phyloP scores from a whole-genome alignment of 2,329 filamentous ascomycete species.

The Dothideomycetidae sp. region DNA sequence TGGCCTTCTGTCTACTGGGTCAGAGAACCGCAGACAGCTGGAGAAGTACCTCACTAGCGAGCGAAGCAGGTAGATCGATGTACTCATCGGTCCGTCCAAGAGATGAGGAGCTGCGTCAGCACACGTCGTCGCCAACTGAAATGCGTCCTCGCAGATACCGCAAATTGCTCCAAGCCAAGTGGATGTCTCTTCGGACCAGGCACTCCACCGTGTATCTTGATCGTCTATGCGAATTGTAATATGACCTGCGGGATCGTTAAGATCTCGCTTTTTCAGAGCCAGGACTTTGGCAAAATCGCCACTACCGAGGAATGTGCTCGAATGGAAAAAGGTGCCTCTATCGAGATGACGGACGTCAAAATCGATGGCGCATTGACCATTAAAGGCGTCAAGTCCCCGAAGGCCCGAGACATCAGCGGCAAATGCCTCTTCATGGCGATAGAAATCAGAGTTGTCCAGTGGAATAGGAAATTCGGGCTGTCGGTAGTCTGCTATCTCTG shows the following conservation, averaged over 20 bases:
- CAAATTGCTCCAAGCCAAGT: conserved; percentile 30
- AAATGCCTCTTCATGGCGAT: neutral
- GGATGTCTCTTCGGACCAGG: conserved; percentile 43
- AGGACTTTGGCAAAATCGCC: conserved; percentile 38
- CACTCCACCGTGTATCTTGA: conserved; percentile 29
- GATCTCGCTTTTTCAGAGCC: conserved; percentile 26
- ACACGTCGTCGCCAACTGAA: conserved; percentile 1
- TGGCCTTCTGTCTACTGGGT: conserved; percentile 37
- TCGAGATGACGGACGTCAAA: conserved; percentile 39
- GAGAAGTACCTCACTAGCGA: conserved; percentile 37
- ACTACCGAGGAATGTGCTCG: conserved; percentile 43
- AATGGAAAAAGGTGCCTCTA: conserved; percentile 41
- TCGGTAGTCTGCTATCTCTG: conserved; percentile 31
- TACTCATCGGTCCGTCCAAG: neutral
- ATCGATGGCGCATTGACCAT: conserved; percentile 36
- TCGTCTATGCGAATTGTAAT: conserved; percentile 25
- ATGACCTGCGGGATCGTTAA: conserved; percentile 43
- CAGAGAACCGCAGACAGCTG: conserved; percentile 36
- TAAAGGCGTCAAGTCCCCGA: conserved; percentile 34
- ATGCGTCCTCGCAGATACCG: conserved; percentile 18
- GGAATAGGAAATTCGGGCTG: conserved; percentile 28
- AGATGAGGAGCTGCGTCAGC: conserved; percentile 5
- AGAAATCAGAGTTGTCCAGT: conserved; percentile 3
- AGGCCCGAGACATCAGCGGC: conserved; percentile 13
- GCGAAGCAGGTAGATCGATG: conserved; percentile 23